Percentiles rank a stretch among this genome's conserved stretches.
Evolutionary conservation across 1,139 yeast species (phyloP).

Genomic region (Yamadazyma mexicana): DNA sequence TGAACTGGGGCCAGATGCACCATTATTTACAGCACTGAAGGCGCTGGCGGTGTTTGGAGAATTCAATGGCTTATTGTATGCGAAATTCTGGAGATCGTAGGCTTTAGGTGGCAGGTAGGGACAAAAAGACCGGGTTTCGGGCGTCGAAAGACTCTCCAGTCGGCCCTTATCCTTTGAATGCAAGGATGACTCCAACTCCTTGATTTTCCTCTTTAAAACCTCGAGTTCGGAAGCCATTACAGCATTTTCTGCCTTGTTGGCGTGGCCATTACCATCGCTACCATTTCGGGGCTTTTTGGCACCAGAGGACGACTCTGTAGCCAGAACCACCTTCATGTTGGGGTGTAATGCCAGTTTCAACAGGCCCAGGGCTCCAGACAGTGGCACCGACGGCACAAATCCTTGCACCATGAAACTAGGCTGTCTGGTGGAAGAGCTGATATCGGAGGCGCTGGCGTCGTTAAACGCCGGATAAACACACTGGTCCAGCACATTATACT

Average conservation of each 20-base stretch:
- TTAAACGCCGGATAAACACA: constrained; percentile 32
- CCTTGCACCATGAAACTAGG: constrained; percentile 16
- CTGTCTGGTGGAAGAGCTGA: constrained; percentile 1
- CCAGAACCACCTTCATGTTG: neutral
- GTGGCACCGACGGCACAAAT: neutral
- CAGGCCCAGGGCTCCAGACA: neutral
- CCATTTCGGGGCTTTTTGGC: too few relatives aligned
- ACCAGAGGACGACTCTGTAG: too few relatives aligned
- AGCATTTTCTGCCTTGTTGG: neutral
- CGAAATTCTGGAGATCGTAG: neutral
- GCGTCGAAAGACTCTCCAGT: too few relatives aligned
- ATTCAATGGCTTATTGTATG: neutral
- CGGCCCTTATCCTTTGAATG: too few relatives aligned
- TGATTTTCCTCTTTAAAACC: constrained; percentile 38
- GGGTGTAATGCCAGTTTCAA: neutral
- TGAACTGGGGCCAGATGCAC: too few relatives aligned
- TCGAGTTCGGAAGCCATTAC: constrained; percentile 21
- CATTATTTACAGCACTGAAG: neutral
- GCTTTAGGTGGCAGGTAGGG: neutral
- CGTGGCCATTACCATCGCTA: too few relatives aligned
- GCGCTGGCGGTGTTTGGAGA: neutral
- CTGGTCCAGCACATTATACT: constrained; percentile 29
- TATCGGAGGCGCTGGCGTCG: neutral
- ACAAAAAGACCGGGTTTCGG: too few relatives aligned
- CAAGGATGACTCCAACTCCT: constrained; percentile 18